Percentiles rank a stretch among this genome's conserved stretches.
Conservation (phyloP, 371 early-diverging fungal species). For the Entomophthora muscae region DNA sequence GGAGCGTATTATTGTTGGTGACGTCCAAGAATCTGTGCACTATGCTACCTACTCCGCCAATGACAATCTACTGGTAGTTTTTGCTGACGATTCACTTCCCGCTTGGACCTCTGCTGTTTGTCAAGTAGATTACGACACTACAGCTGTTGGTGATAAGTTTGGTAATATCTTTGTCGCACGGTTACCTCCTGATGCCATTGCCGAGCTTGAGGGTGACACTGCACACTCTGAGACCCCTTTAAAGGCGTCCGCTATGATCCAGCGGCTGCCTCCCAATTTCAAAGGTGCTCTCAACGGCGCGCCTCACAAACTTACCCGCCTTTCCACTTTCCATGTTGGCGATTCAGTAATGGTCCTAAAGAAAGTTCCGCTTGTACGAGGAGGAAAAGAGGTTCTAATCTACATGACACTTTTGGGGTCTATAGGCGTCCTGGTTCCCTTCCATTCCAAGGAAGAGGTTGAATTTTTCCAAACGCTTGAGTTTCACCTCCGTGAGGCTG, state of each 20-base stretch:
- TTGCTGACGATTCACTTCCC: constrained; percentile 89
- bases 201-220: constrained; percentile 65
- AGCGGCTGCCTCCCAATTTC: constrained; percentile 33
- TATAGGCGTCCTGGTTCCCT: constrained; percentile 70
- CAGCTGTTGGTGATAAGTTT: constrained; percentile 89
- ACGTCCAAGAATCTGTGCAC: constrained; percentile 75
- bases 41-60: constrained; percentile 50
- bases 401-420: constrained; percentile 74
- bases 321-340: constrained; percentile 67
- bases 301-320: constrained; percentile 51
- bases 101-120: constrained; percentile 64
- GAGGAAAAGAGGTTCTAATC: constrained; percentile 69
- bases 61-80: constrained; percentile 66
- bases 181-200: constrained; percentile 35
- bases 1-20: constrained; percentile 65
- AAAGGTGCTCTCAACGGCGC: constrained; percentile 68
- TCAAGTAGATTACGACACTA: constrained; percentile 84
- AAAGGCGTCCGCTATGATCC: not conserved
- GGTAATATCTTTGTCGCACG: constrained; percentile 78
- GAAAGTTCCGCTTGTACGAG: constrained; percentile 57
- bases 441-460: constrained; percentile 71
- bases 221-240: not conserved
- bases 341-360: constrained; percentile 69
- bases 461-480: constrained; percentile 88
- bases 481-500: constrained; percentile 64